phyloP scores from a whole-genome alignment of 306 rosid species.

The Pyrus betulifolia region DNA sequence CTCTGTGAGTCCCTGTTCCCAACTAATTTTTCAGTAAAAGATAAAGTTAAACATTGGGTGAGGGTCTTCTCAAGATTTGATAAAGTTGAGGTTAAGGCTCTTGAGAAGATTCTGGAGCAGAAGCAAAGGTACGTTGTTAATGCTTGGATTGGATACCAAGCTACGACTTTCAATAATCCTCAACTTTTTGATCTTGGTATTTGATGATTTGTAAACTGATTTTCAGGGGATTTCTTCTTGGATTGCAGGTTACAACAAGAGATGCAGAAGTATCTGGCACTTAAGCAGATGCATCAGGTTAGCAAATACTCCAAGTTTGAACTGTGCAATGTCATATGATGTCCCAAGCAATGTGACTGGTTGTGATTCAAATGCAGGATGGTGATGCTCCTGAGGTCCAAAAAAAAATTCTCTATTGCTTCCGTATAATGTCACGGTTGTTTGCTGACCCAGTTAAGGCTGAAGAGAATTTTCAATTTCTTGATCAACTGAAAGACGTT shows the following conservation, averaged over 20 bases:
- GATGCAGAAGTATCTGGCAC: slow-evolving; percentile 84
- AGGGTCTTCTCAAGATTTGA: slow-evolving; percentile 69
- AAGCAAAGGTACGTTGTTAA: slow-evolving; percentile 66
- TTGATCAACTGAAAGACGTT: slow-evolving; percentile 88
- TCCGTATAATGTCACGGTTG: slow-evolving; percentile 79
- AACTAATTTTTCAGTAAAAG: slow-evolving; percentile 48
- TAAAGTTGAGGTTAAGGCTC: slow-evolving; percentile 92
- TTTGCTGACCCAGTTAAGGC: slow-evolving; percentile 79
- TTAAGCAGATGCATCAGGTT: slow-evolving; percentile 77
- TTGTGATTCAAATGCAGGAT: slow-evolving; percentile 58
- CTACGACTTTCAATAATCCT: slow-evolving; percentile 11
- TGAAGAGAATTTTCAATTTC: slow-evolving; percentile 76
- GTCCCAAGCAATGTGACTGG: slow-evolving; percentile 27
- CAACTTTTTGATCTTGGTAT: slow-evolving; percentile 17
- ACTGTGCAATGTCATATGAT: slow-evolving; percentile 13
- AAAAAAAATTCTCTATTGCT: slow-evolving; percentile 63
- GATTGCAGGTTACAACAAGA: slow-evolving; percentile 89
- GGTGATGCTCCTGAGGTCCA: slow-evolving; percentile 75
- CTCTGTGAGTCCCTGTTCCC: slow-evolving; percentile 82
- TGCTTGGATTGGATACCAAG: slow-evolving; percentile 18
- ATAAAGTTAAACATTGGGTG: slow-evolving; percentile 74
- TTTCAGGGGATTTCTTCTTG: slow-evolving; percentile 34
- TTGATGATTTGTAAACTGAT: slow-evolving; percentile 26
- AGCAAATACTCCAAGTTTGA: slow-evolving; percentile 25
- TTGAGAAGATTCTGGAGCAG: slow-evolving; percentile 94